A percentile compares a stretch with the other conserved stretches of the same genome.
These are phyloP conservation scores for Yarrowia sp. DNA, from an alignment of 805 yeast genomes.

Conservation along the genomic window DNA sequence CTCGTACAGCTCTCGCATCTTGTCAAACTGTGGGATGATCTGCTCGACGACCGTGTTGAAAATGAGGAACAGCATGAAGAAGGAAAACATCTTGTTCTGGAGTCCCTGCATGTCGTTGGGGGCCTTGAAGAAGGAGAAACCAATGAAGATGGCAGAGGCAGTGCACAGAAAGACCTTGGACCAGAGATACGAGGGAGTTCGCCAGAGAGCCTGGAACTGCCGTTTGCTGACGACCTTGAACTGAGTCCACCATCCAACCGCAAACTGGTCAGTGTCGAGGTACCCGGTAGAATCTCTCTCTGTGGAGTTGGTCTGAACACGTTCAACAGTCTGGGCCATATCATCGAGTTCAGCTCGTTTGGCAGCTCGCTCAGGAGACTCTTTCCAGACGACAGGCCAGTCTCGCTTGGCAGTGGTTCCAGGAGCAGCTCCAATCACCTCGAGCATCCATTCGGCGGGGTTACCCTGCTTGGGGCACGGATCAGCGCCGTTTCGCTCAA, in stretches of 20 bases:
- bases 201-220: conserved; percentile 67
- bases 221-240: conserved; percentile 57
- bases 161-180: conserved; percentile 62
- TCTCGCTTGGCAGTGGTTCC: conserved; percentile 45
- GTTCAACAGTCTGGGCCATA: conserved; percentile 7
- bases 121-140: conserved; percentile 73
- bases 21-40: conserved; percentile 65
- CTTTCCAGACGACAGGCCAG: conserved; percentile 73
- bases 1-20: conserved; percentile 69
- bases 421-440: conserved; percentile 54
- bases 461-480: conserved; percentile 73
- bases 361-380: conserved; percentile 52
- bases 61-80: conserved; percentile 70
- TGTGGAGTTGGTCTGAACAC: conserved; percentile 10
- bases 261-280: conserved; percentile 54
- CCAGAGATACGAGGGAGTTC: conserved; percentile 68
- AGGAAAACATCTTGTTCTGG: conserved; percentile 82
- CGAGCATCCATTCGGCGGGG: conserved; percentile 93
- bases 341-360: conserved; percentile 32
- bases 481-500: conserved; percentile 67
- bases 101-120: conserved; percentile 67
- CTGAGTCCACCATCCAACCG: conserved; percentile 53
- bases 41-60: conserved; percentile 66
- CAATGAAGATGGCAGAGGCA: conserved; percentile 65
- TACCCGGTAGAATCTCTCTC: neutral